Conservation (phyloP, 129 eudicot genomes). For the Arctium lappa region DNA sequence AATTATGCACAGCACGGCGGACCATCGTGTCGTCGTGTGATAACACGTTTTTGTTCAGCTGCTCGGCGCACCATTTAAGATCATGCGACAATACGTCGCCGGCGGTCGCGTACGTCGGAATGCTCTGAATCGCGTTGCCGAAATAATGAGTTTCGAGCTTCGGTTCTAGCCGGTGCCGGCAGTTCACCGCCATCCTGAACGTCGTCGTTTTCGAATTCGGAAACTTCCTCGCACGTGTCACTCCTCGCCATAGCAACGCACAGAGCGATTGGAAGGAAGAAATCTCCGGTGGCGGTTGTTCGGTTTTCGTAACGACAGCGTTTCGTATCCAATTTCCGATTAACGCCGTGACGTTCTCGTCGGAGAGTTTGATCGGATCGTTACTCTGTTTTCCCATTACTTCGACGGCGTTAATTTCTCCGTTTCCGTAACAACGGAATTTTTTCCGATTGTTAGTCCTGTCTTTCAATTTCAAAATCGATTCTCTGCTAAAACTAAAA, state of each 20-base stretch:
- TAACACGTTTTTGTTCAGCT: conserved; percentile 56
- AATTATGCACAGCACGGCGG: conserved; percentile 45
- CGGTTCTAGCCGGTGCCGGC: conserved; percentile 86
- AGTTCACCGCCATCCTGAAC: conserved; percentile 87
- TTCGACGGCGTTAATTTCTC: conserved; percentile 48
- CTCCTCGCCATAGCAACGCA: conserved; percentile 76
- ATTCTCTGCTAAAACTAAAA: conserved; percentile 67
- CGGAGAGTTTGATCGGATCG: conserved; percentile 37
- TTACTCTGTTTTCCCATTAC: conserved; percentile 64
- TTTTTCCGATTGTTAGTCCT: conserved; percentile 36
- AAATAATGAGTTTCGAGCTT: conserved; percentile 65
- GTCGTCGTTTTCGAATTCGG: conserved; percentile 61
- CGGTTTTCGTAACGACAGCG: conserved; percentile 30
- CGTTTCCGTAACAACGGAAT: conserved; percentile 18
- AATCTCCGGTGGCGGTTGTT: conserved; percentile 38
- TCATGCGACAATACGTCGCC: conserved; percentile 59
- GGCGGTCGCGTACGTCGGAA: conserved; percentile 63
- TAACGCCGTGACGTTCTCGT: conserved; percentile 37
- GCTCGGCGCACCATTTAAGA: conserved; percentile 82
- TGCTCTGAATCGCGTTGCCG: conserved; percentile 87
- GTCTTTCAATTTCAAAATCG: conserved; percentile 55
- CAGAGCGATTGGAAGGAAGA: conserved; percentile 80
- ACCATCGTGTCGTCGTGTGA: conserved; percentile 57
- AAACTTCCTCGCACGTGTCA: conserved; percentile 79
- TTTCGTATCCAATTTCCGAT: conserved; percentile 44